A percentile compares a stretch with the other conserved stretches of the same genome.
Conservation (phyloP, 2,329 filamentous ascomycete genomes). For the Trichoderma harzianum region DNA sequence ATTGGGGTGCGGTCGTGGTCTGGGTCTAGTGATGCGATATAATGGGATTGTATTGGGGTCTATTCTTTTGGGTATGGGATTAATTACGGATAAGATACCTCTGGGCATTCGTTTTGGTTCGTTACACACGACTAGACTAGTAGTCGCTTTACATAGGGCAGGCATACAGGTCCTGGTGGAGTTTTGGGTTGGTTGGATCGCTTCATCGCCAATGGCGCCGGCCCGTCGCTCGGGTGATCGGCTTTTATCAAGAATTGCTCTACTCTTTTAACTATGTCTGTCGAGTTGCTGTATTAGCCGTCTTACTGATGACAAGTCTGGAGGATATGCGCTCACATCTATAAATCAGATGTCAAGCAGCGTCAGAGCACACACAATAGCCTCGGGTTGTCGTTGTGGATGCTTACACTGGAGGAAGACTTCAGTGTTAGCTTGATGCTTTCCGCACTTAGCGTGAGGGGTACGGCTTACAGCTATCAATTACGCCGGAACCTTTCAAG, state of each 20-base stretch:
- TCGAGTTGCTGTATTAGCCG: background rate
- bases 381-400: background rate
- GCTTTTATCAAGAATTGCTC: background rate
- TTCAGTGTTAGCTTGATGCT: background rate
- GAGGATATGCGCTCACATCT: background rate
- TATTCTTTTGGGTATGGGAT: background rate
- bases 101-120: background rate
- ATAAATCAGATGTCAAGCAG: background rate
- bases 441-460: background rate
- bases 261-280: background rate
- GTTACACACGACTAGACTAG: background rate
- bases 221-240: slow-evolving; percentile 8
- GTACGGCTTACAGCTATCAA: background rate
- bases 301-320: background rate
- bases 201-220: slow-evolving; percentile 8
- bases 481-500: background rate
- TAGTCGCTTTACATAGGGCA: background rate
- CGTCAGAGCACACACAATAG: background rate
- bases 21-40: slow-evolving; percentile 14
- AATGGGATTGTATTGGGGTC: background rate
- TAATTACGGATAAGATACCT: slow-evolving; percentile 12
- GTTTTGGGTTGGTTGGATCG: background rate
- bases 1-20: slow-evolving; percentile 27
- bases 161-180: background rate
- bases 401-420: background rate